Conservation (phyloP, 805 yeast genomes). For the Brettanomyces sp. region DNA sequence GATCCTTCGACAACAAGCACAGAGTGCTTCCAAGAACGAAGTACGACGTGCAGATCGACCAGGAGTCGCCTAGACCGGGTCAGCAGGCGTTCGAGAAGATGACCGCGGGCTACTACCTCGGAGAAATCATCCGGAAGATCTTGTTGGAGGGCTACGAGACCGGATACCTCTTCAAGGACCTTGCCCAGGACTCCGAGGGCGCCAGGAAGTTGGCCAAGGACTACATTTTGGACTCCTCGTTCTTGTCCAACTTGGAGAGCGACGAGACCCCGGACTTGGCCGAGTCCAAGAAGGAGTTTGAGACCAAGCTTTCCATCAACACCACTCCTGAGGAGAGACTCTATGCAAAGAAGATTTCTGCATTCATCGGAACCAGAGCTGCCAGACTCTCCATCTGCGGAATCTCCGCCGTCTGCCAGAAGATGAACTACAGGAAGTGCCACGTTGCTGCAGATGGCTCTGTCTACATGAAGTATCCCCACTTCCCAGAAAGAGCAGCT, state of each 20-base stretch:
- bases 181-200: constrained; percentile 38
- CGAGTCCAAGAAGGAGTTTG: constrained; percentile 65
- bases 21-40: constrained; percentile 80
- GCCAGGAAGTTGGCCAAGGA: constrained; percentile 51
- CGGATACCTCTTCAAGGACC: constrained; percentile 59
- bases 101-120: constrained; percentile 95
- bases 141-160: constrained; percentile 63
- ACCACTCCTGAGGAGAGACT: constrained; percentile 78
- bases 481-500: constrained; percentile 89
- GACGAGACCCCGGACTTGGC: constrained; percentile 82
- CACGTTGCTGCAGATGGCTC: constrained; percentile 99
- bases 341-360: constrained; percentile 73
- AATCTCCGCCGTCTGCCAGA: constrained; percentile 88
- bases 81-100: constrained; percentile 97
- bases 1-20: constrained; percentile 95
- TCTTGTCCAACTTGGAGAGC: constrained; percentile 78
- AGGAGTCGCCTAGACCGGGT: constrained; percentile 91
- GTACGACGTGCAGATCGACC: constrained; percentile 76
- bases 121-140: constrained; percentile 81
- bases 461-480: constrained; percentile 88
- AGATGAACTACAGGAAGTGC: constrained; percentile 68
- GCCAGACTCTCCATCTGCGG: constrained; percentile 95
- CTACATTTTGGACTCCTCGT: constrained; percentile 81
- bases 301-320: constrained; percentile 45
- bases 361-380: constrained; percentile 85